Conservation (phyloP, 352 stramenopile genomes). For the Globisporangium recalcitrans region DNA sequence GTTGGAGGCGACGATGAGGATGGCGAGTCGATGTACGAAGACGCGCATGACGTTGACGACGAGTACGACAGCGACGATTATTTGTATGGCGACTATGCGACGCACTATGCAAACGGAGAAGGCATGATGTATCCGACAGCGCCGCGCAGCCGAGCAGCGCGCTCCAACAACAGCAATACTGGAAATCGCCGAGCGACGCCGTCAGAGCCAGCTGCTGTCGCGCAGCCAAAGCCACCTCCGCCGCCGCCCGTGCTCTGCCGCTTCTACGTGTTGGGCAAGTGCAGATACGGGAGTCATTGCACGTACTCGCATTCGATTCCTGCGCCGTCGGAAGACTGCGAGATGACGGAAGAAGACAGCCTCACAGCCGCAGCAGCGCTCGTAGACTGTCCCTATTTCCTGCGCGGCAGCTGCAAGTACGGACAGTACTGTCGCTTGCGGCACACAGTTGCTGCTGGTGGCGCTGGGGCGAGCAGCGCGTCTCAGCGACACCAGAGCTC, state of each 20-base stretch:
- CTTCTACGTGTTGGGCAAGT: constrained; percentile 79
- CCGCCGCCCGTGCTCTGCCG: constrained; percentile 44
- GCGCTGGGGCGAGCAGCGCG: background rate
- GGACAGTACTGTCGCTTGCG: constrained; percentile 59
- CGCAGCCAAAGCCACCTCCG: constrained; percentile 9
- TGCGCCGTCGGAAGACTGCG: constrained; percentile 22
- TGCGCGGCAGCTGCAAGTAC: constrained; percentile 74
- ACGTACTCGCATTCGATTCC: constrained; percentile 66
- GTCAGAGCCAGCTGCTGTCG: background rate
- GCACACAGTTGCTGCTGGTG: constrained; percentile 21
- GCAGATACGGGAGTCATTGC: constrained; percentile 61
- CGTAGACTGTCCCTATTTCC: constrained; percentile 73
- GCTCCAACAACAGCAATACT: background rate
- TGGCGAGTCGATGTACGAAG: background rate
- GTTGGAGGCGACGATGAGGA: background rate
- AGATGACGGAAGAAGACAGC: constrained; percentile 26
- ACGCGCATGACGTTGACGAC: constrained; percentile 12
- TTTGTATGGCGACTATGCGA: constrained; percentile 10
- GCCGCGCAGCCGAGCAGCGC: background rate
- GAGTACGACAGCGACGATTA: constrained; percentile 11
- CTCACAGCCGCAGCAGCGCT: constrained; percentile 45
- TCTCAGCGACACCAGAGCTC: background rate
- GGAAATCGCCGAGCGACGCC: background rate
- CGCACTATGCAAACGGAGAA: background rate
- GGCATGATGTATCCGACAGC: background rate